Conservation (phyloP, 164 flowering plant species). For the Buxus sempervirens region DNA sequence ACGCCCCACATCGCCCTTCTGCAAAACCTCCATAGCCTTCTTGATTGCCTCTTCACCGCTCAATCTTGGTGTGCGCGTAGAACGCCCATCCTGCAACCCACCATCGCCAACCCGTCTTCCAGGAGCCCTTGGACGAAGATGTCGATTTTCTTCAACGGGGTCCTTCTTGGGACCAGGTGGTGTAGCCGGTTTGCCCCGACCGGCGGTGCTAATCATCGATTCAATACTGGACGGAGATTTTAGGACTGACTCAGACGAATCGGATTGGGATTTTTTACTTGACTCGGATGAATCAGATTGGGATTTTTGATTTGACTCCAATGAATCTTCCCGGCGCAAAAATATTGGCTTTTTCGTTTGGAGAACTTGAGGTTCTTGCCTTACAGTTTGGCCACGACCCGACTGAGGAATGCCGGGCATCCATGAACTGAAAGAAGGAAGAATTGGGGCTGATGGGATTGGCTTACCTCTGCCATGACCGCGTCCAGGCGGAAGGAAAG, state of each 20-base stretch:
- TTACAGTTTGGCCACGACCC: constrained; percentile 35
- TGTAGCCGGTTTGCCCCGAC: constrained; percentile 51
- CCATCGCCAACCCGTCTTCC: neutral
- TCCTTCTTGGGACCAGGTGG: constrained; percentile 12
- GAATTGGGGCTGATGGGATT: constrained; percentile 23
- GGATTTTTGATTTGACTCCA: constrained; percentile 6
- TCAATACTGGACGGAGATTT: constrained; percentile 17
- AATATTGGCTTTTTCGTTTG: constrained; percentile 41
- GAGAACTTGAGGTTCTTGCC: constrained; percentile 14
- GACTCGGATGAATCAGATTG: constrained; percentile 4
- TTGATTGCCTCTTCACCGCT: constrained; percentile 44
- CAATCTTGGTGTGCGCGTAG: constrained; percentile 19
- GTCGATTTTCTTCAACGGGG: constrained; percentile 52
- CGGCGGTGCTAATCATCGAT: constrained; percentile 35
- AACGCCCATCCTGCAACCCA: constrained; percentile 3
- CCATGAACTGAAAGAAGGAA: constrained; percentile 37
- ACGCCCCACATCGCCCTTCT: constrained; percentile 14
- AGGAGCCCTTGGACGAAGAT: constrained; percentile 23
- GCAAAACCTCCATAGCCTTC: constrained; percentile 36
- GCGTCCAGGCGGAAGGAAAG: constrained; percentile 16
- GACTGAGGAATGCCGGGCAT: constrained; percentile 18
- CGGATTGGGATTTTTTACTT: constrained; percentile 4
- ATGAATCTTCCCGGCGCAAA: constrained; percentile 24
- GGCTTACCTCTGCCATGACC: constrained; percentile 59
- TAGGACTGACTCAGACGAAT: neutral